Percentiles rank a stretch among this genome's conserved stretches.
phyloP scores from a whole-genome alignment of 2,329 filamentous ascomycete genomes.

The Claviceps monticola region DNA sequence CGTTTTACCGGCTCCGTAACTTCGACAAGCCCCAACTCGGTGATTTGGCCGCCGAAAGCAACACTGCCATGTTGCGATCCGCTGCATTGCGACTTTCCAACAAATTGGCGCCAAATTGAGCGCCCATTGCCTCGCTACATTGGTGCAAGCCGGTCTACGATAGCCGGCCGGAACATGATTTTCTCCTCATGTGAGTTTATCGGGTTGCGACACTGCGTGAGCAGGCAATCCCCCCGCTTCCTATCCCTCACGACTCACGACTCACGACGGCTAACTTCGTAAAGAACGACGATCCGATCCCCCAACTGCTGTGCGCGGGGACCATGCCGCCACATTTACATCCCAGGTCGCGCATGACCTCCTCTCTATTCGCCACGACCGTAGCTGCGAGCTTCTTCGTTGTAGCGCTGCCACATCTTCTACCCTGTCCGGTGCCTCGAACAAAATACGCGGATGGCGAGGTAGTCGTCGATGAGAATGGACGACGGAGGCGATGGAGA shows the following conservation, averaged over 20 bases:
- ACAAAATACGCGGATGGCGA: constrained; percentile 60
- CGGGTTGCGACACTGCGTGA: too few species aligned
- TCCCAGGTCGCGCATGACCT: constrained; percentile 84
- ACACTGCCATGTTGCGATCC: neutral
- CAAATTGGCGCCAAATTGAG: constrained; percentile 1
- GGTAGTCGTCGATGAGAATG: constrained; percentile 30
- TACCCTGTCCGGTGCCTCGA: constrained; percentile 80
- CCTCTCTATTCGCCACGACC: constrained; percentile 88
- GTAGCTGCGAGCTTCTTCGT: constrained; percentile 82
- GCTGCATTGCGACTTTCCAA: neutral
- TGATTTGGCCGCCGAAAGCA: constrained; percentile 5
- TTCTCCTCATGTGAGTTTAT: constrained; percentile 9
- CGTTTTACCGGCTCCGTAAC: constrained; percentile 8
- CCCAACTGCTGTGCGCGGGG: neutral
- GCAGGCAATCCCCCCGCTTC: neutral
- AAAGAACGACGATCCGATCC: constrained; percentile 3
- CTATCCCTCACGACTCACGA: neutral
- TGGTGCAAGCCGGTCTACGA: neutral
- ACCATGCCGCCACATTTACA: constrained; percentile 80
- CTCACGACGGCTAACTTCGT: constrained; percentile 1
- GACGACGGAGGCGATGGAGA: constrained; percentile 30
- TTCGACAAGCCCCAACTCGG: constrained; percentile 4
- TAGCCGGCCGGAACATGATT: constrained; percentile 9
- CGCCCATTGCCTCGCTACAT: neutral
- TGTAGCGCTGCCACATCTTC: constrained; percentile 74